A percentile compares a stretch with the other conserved stretches of the same genome.
phyloP scores from a whole-genome alignment of 495 filamentous ascomycete species.

The Pyrenula massariospora region DNA sequence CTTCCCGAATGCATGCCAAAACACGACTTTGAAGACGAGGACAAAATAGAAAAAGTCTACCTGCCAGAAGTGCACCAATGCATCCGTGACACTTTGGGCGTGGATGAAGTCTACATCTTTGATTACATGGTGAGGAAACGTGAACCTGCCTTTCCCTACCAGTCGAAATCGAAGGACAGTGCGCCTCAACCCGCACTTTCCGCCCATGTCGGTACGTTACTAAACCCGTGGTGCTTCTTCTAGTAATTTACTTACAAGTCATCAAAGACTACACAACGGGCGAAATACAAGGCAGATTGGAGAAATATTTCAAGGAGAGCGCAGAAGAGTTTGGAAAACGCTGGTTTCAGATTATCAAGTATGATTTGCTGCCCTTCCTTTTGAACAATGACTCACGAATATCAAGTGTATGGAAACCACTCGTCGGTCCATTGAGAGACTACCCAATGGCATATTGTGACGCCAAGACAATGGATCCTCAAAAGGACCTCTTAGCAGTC shows the following conservation, averaged over 20 bases:
- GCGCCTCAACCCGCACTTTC: too few species aligned
- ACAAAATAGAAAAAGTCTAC: not conserved
- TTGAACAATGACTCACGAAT: not conserved
- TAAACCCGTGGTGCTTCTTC: too few species aligned
- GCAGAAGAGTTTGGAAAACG: not conserved
- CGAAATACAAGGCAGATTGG: too few species aligned
- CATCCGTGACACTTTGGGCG: not conserved
- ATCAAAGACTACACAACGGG: too few species aligned
- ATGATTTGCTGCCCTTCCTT: not conserved
- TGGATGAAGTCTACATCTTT: not conserved
- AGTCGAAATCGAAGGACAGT: too few species aligned
- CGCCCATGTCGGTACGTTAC: too few species aligned
- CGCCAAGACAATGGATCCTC: not conserved
- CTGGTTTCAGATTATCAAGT: not conserved
- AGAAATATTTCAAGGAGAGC: not conserved
- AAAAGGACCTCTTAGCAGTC: not conserved
- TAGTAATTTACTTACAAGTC: too few species aligned
- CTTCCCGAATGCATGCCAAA: too few species aligned
- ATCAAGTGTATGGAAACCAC: conserved; percentile 12
- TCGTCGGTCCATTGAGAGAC: conserved; percentile 11
- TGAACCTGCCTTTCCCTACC: too few species aligned
- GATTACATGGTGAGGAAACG: not conserved
- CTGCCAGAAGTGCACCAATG: not conserved
- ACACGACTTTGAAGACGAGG: not conserved
- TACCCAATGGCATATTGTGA: conserved; percentile 12